Base-by-base conservation (phyloP, 768 basidiomycete species). In the Naganishia randhawae region DNA sequence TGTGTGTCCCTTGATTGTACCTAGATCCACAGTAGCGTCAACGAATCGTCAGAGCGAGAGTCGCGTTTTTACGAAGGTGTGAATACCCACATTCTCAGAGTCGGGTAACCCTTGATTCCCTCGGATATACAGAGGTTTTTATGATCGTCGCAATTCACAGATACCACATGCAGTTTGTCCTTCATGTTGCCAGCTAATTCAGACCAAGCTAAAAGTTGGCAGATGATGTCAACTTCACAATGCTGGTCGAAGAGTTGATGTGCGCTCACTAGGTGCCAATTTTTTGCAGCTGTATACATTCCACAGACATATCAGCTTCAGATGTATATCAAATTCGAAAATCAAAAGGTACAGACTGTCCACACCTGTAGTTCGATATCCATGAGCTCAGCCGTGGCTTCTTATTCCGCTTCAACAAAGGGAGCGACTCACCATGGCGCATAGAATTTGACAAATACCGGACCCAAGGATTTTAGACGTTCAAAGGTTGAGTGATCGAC, bases 61-160 rank as follows among this genome's bases (percentile, higher is more conserved):
- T 27, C 0, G n/a, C 13, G 27, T 55, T n/a, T 41, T n/a, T 1
- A 61, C 9, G 37, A 3, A 27, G 31, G 14, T 5, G 27, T 25
- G 5, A 31, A 19, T 11, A 84, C 84, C 31, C 85, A 90, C 82
- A 89, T 89, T 50, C 86, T 80, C 48, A 98, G 81, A 55, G 88
- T 90, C 0, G 95, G 95, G 79, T 90, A 99, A 1, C 91, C 92
- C 32, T 84, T 76, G 19, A 99, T 84, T 2, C 83, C 84, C 66
- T 92, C 83, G 14, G 80, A 73, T 51, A 83, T 81, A 80, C 95
- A 99, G 6, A 93, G 75, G 0, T 83, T 78, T 48, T 83, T 81
- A 73, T 93, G 82, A 0, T 83, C 85, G 19, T 97, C 95, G 74
- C 95, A 99, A 75, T 99, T 86, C 16, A 99, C 88, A 70, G 95